Percentiles rank a stretch among this genome's conserved stretches.
phyloP scores from a whole-genome alignment of 1,139 yeast genomes.

The Blastobotrys capitulatus region DNA sequence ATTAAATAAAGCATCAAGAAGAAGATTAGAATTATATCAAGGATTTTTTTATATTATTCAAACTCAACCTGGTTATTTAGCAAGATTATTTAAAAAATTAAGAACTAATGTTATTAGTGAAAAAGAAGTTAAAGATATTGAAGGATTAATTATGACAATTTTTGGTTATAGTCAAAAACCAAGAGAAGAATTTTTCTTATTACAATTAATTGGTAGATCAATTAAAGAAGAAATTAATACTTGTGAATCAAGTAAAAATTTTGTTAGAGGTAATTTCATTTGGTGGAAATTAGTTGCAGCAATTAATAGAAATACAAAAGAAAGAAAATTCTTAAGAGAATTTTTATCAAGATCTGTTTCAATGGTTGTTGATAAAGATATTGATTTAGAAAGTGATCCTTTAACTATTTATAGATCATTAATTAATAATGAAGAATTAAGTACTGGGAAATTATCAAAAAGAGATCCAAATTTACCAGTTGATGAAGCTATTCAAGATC shows the following conservation, averaged over 20 bases:
- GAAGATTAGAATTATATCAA: slow-evolving; percentile 57
- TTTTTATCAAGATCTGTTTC: slow-evolving; percentile 50
- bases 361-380: slow-evolving; percentile 47
- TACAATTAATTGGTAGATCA: slow-evolving; percentile 53
- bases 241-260: slow-evolving; percentile 24
- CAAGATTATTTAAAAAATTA: slow-evolving; percentile 43
- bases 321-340: slow-evolving; percentile 49
- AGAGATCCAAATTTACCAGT: slow-evolving; percentile 46
- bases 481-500: slow-evolving; percentile 72
- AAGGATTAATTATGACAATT: slow-evolving; percentile 44
- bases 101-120: slow-evolving; percentile 28
- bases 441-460: slow-evolving; percentile 38
- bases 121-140: slow-evolving; percentile 39
- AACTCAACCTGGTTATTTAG: slow-evolving; percentile 73
- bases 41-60: slow-evolving; percentile 77
- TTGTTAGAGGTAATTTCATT: slow-evolving; percentile 31
- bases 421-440: slow-evolving; percentile 44
- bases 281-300: slow-evolving; percentile 50
- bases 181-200: slow-evolving; percentile 71
- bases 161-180: slow-evolving; percentile 40
- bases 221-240: slow-evolving; percentile 43
- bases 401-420: slow-evolving; percentile 44
- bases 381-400: slow-evolving; percentile 80
- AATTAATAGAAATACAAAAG: slow-evolving; percentile 55
- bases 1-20: slow-evolving; percentile 38